Base-by-base conservation (phyloP, 768 basidiomycete genomes). In the Tephrocybe sp. region DNA sequence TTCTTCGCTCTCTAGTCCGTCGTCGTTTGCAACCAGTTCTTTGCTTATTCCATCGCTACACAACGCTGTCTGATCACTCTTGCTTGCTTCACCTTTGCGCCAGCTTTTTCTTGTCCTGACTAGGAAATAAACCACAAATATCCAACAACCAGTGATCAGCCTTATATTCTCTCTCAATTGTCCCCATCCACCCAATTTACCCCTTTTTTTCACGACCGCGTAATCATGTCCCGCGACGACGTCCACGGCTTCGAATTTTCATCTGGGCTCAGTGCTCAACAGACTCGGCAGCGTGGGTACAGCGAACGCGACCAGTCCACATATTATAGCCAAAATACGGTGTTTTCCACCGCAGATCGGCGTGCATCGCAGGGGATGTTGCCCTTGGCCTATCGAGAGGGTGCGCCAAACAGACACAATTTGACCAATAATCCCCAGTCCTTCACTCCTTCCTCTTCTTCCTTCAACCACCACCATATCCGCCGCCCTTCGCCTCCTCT, bases 331-430 rank as follows among this genome's bases (percentile, higher is more conserved):
- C 44, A 33, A 38, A 57, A 42, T 22, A 31, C 63, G 15, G 42
- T 60, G 16, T 54, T 61, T 39, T 48, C 57, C 2, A 54, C 61
- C 1, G 65, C 57, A 55, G 69, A 72, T 61, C 67, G 68, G 16
- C 59, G 62, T n/a, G 55, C 56, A 65, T 66, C 64, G 51, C 48
- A 38, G 21, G 55, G 49, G 38, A 48, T 50, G 41, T 16, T 46
- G 22, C n/a, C n/a, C n/a, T n/a, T n/a, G n/a, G n/a, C n/a, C n/a
- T 63, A 63, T 49, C 51, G 58, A 45, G 60, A 61, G 23, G 48
- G 53, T 24, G 68, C 64, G 66, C 68, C 73, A 77, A 75, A 75
- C 64, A 75, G 71, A 69, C 66, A 69, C 72, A 74, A 71, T 58
- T 60, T 51, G 2, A 45, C 67, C 40, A 64, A 47, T 47, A 45